A percentile compares a stretch with the other conserved stretches of the same genome.
These are phyloP conservation scores for Pugionium cornutum DNA, from an alignment of 345 rosid genomes.

Conservation along the genomic window DNA sequence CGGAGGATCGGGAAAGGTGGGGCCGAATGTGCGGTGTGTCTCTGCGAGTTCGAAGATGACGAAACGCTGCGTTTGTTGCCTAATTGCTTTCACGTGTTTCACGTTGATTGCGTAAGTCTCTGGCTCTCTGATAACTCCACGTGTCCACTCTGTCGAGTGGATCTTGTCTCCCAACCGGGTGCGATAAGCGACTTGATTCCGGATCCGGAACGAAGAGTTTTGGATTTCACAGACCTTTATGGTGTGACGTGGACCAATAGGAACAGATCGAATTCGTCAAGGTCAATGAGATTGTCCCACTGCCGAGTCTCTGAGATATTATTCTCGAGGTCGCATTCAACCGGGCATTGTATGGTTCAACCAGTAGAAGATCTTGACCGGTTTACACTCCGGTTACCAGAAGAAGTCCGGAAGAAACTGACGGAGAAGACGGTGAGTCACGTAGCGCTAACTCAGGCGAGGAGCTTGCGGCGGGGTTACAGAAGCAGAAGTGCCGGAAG, in stretches of 20 bases:
- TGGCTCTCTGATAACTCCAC: constrained; percentile 72
- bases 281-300: constrained; percentile 49
- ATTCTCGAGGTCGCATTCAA: constrained; percentile 64
- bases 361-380: constrained; percentile 52
- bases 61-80: constrained; percentile 56
- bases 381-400: constrained; percentile 69
- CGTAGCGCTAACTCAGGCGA: constrained; percentile 46
- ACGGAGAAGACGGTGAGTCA: constrained; percentile 43
- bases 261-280: constrained; percentile 41
- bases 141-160: constrained; percentile 78
- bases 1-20: constrained; percentile 55
- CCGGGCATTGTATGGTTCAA: constrained; percentile 58
- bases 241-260: constrained; percentile 28
- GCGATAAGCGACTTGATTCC: constrained; percentile 30
- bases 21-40: constrained; percentile 77
- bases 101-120: constrained; percentile 58
- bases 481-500: constrained; percentile 50
- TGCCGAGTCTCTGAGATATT: constrained; percentile 43
- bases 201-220: constrained; percentile 29
- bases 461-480: constrained; percentile 54
- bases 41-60: constrained; percentile 73
- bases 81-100: constrained; percentile 74
- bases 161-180: constrained; percentile 44
- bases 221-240: constrained; percentile 10
- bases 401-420: constrained; percentile 47